Conservation (phyloP, 306 rosid species). For the Citrullus amarus region DNA sequence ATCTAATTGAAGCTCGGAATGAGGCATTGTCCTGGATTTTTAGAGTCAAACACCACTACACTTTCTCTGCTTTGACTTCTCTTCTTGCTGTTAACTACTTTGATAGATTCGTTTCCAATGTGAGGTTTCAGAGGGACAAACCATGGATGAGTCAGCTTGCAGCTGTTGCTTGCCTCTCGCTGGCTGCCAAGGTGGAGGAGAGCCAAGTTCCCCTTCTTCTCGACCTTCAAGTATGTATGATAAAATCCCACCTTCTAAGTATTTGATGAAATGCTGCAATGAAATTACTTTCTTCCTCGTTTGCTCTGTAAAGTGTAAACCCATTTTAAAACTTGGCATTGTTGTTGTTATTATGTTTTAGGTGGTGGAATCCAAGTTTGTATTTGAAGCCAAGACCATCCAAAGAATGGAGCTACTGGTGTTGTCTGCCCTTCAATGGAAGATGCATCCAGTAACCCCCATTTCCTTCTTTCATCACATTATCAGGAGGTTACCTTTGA, state of each 20-base stretch:
- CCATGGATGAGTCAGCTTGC: constrained; percentile 85
- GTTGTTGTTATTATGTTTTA: constrained; percentile 17
- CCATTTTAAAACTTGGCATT: not conserved
- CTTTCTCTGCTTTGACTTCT: constrained; percentile 62
- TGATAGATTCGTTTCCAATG: constrained; percentile 61
- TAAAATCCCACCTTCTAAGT: constrained; percentile 10
- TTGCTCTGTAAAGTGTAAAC: not conserved
- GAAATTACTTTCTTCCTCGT: not conserved
- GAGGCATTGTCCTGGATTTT: constrained; percentile 69
- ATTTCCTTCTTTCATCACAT: constrained; percentile 76
- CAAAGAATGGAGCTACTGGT: constrained; percentile 96
- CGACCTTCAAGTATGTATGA: constrained; percentile 62
- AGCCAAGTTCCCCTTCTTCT: constrained; percentile 66
- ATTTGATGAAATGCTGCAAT: constrained; percentile 34
- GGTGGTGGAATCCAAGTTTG: constrained; percentile 65
- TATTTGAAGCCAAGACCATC: constrained; percentile 73
- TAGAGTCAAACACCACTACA: constrained; percentile 37
- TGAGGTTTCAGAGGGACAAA: constrained; percentile 43
- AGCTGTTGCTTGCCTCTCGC: constrained; percentile 68
- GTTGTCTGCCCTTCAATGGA: constrained; percentile 77
- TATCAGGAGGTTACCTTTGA: constrained; percentile 63
- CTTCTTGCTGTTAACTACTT: constrained; percentile 86
- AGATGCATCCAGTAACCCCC: constrained; percentile 88
- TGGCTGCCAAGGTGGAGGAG: constrained; percentile 91
- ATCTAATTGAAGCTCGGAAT: constrained; percentile 32